Base-by-base conservation (phyloP, 1,139 yeast species). In the Meyerozyma guilliermondii region DNA sequence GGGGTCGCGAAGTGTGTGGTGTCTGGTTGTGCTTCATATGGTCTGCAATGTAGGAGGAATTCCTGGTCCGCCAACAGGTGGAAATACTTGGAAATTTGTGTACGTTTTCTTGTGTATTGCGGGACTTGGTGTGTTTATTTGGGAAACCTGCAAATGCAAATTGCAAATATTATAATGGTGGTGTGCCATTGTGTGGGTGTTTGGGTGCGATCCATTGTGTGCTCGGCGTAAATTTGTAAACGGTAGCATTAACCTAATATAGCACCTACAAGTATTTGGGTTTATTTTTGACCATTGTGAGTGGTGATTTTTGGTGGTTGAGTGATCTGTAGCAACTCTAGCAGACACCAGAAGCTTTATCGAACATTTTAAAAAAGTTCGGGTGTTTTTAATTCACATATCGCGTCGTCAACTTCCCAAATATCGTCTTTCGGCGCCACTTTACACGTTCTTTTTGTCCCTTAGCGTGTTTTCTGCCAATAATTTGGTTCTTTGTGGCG, bases 21-120 rank as follows among this genome's bases (percentile, higher is more conserved):
- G 85, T 22, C 73, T 86, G 29, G 66, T 85, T 14, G 58, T 74
- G 1, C 78, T 81, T 3, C 99, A 92, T 58, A 55, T 75, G 1
- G 71, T 84, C 42, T 91, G 98, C 62, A 92, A 92, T 59, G 63
- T 76, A 44, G 69, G 86, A 65, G 96, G 96, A 0, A 29, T 76
- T 91, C 39, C 98, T 98, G 0, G 60, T 59, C 2, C 45, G 79
- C 17, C 47, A 47, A 7, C 60, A 59, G 11, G 50, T 49, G 22
- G 49, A 13, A 29, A 29, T n/a, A 8, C 33, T 46, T 54, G 37
- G 52, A 52, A 53, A 13, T 30, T 43, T 7, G 44, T 58, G 1
- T 82, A 83, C 53, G 69, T 74, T 52, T 40, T 41, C 1, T 56
- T 80, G 43, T 54, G 81, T 9, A 46, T 71, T 0, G 49, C 56